Base-by-base conservation (phyloP, 768 basidiomycete genomes). In the Fomitopsis serialis region DNA sequence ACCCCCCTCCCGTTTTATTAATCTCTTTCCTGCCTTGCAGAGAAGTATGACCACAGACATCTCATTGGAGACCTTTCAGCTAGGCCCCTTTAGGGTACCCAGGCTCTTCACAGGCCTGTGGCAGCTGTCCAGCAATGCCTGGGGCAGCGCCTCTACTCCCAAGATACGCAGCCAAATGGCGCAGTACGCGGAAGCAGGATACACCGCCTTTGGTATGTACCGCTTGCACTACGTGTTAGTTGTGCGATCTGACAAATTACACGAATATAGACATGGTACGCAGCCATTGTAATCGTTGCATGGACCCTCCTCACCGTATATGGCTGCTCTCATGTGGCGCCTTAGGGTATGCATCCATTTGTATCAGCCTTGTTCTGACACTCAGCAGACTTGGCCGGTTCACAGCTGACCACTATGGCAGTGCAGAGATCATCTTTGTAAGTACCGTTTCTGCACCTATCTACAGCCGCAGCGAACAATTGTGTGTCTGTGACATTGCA, bases 41-140 rank as follows among this genome's bases (percentile, higher is more conserved):
- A n/a, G n/a, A n/a, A n/a, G n/a, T 32, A 40, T 40, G 44, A 5
- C 42, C 47, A 15, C 36, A 21, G 9, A 7, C 17, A 23, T 15
- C 11, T n/a, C 48, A 10, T 43, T 53, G 34, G 66, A 67, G 48
- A 56, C 57, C 32, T 65, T 65, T 53, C 48, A 43, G 21, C 56
- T 67, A 5, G 66, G 66, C 2, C 51, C 49, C 17, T 58, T 56
- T 45, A 40, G 50, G 47, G 57, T 62, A 11, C 66, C 66, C 13
- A 57, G 66, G 15, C 54, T 67, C 21, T 67, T 56, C 48, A 67
- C 60, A 23, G 66, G 65, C 10, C 77, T 92, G 2, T 92, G 90
- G 90, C 91, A 92, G 57, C 78, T 92, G 35, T 90, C 90, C 11
- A 87, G 87, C 63, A 87, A 84, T 48, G 89, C 89, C 2, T 92